Evolutionary conservation across 306 rosid species (phyloP).

Genomic region (Gastrolobium villosum): DNA sequence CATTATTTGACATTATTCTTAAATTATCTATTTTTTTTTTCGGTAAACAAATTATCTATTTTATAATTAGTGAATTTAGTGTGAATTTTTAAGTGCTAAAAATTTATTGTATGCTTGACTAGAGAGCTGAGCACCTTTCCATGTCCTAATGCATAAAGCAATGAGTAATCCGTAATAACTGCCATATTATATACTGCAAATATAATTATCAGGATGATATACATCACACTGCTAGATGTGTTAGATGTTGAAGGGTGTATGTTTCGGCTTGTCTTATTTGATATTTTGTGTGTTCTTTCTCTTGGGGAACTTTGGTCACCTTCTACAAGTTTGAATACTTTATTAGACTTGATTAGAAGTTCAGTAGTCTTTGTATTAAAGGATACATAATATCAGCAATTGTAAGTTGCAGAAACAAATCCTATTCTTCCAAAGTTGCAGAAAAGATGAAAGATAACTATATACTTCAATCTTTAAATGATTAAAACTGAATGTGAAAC

Average conservation of each 20-base stretch:
- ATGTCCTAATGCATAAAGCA: not conserved
- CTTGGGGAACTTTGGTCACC: not conserved
- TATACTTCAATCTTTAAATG: not conserved
- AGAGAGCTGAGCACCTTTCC: conserved; percentile 1
- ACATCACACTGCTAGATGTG: conserved; percentile 7
- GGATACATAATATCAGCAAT: conserved; percentile 24
- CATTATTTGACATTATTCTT: conserved; percentile 26
- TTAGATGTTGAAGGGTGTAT: not conserved
- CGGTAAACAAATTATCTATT: no score
- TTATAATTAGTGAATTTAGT: not conserved
- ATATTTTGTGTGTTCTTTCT: not conserved
- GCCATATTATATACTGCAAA: no score
- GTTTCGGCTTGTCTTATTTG: not conserved
- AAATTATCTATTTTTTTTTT: not conserved
- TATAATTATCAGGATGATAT: conserved; percentile 14
- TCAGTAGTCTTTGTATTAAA: conserved; percentile 7
- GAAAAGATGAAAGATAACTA: conserved; percentile 1
- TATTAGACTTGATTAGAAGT: conserved; percentile 27
- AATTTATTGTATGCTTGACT: not conserved
- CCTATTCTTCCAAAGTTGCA: conserved; percentile 10
- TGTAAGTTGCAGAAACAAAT: conserved; percentile 21
- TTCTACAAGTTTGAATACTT: not conserved
- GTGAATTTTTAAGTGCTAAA: not conserved
- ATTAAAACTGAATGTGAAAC: not conserved
- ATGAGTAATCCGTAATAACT: conserved; percentile 6